Conservation (phyloP, 1,284 basidiomycete genomes). For the Puccinia coronata region DNA sequence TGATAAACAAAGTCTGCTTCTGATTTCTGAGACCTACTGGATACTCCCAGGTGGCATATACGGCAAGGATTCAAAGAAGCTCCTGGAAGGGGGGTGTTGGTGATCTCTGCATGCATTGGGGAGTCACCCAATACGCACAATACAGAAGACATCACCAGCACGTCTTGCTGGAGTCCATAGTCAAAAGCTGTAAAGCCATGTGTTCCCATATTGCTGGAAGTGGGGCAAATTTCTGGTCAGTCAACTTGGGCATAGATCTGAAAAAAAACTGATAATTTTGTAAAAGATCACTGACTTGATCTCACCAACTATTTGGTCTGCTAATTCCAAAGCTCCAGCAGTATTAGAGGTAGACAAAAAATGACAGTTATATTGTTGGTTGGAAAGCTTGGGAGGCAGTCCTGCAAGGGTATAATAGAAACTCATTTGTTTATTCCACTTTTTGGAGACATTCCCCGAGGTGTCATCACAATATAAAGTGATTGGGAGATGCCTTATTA, state of each 20-base stretch:
- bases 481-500: too few relatives aligned
- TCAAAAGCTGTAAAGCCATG: not conserved
- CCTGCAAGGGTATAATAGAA: too few relatives aligned
- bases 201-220: not conserved
- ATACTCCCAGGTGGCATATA: not conserved
- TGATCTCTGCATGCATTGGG: constrained; percentile 15
- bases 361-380: not conserved
- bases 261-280: not conserved
- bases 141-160: not conserved
- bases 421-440: too few relatives aligned
- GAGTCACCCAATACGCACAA: not conserved
- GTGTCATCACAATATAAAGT: constrained; percentile 11
- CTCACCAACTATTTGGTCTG: not conserved
- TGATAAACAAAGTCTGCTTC: not conserved
- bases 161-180: not conserved
- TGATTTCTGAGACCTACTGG: not conserved
- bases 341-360: not conserved
- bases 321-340: not conserved
- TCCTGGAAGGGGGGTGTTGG: not conserved
- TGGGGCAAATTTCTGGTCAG: too few relatives aligned
- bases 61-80: constrained; percentile 1
- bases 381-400: too few relatives aligned
- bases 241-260: too few relatives aligned
- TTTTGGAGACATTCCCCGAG: too few relatives aligned
- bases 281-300: not conserved